Evolutionary conservation across 345 rosid species (phyloP).

Genomic region (Erodium maritimum): DNA sequence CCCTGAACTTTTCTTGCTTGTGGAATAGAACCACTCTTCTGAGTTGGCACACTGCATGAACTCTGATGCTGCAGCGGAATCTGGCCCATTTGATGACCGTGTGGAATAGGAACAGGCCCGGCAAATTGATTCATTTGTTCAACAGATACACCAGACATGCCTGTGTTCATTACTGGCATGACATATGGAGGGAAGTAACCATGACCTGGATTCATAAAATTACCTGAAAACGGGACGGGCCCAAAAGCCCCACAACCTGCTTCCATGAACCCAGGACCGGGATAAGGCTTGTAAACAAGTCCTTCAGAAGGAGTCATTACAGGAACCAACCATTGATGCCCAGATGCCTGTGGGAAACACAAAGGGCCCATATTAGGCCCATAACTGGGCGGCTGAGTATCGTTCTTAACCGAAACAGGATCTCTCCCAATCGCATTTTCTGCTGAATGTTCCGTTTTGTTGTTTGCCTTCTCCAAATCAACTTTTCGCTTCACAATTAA

Average conservation of each 20-base stretch:
- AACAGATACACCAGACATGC: slow-evolving; percentile 29
- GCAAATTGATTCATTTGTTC: slow-evolving; percentile 39
- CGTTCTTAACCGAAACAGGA: slow-evolving; percentile 25
- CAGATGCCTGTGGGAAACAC: slow-evolving; percentile 26
- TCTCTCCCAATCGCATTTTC: slow-evolving; percentile 47
- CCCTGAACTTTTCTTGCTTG: slow-evolving; percentile 18
- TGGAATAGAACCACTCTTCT: slow-evolving; percentile 20
- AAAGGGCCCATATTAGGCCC: no score
- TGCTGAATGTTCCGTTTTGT: slow-evolving; percentile 36
- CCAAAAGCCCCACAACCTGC: no score
- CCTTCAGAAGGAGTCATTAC: slow-evolving; percentile 91
- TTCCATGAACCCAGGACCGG: slow-evolving; percentile 42
- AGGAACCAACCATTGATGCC: slow-evolving; percentile 79
- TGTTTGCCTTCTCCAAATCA: slow-evolving; percentile 27
- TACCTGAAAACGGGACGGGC: slow-evolving; percentile 27
- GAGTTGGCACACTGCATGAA: slow-evolving; percentile 20
- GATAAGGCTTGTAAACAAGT: slow-evolving; percentile 73
- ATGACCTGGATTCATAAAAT: slow-evolving; percentile 33
- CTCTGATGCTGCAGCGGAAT: slow-evolving; percentile 35
- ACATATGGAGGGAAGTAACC: slow-evolving; percentile 60
- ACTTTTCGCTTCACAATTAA: slow-evolving; percentile 21
- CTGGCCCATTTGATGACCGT: no score
- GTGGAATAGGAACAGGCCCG: slow-evolving; percentile 17
- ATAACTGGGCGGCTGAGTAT: slow-evolving; percentile 28
- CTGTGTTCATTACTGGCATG: slow-evolving; percentile 40